A percentile compares a stretch with the other conserved stretches of the same genome.
Conservation (phyloP, 2,329 filamentous ascomycete genomes). For the Verticillium nonalfalfae region DNA sequence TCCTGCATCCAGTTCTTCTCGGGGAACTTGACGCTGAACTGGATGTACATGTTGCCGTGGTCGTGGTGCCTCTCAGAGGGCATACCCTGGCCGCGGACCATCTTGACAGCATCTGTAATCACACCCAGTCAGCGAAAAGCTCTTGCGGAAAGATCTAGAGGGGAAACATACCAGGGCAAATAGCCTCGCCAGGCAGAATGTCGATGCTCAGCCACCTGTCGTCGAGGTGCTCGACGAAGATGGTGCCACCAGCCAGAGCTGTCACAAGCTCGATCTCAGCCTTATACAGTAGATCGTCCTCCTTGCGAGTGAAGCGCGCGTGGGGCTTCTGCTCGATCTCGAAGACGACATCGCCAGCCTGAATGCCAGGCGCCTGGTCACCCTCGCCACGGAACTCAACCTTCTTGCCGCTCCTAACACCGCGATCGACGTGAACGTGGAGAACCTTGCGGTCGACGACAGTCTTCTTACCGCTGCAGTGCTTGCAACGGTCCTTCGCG, state of each 20-base stretch:
- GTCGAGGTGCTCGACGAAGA: conserved; percentile 94
- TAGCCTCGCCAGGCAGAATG: conserved; percentile 89
- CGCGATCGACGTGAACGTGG: conserved; percentile 94
- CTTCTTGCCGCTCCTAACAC: conserved; percentile 89
- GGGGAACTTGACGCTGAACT: conserved; percentile 97
- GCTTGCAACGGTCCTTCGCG: conserved; percentile 97
- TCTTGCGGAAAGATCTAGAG: background rate
- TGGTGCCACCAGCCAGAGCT: conserved; percentile 82
- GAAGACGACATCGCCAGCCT: conserved; percentile 94
- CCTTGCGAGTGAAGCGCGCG: conserved; percentile 86
- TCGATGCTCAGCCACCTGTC: conserved; percentile 94
- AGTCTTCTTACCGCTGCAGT: conserved; percentile 96
- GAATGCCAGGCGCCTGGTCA: conserved; percentile 87
- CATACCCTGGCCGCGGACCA: conserved; percentile 96
- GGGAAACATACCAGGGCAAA: conserved; percentile 69
- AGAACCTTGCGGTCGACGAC: conserved; percentile 95
- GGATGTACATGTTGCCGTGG: conserved; percentile 91
- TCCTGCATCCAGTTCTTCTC: conserved; percentile 65
- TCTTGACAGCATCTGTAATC: conserved; percentile 72
- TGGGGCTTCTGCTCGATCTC: conserved; percentile 99
- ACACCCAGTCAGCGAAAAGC: background rate
- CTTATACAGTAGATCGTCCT: conserved; percentile 92
- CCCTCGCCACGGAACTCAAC: conserved; percentile 96
- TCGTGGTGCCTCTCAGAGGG: conserved; percentile 93
- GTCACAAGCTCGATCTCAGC: conserved; percentile 95